phyloP scores from a whole-genome alignment of 108 stramenopile genomes.

The Fragilariopsis cylindrus region DNA sequence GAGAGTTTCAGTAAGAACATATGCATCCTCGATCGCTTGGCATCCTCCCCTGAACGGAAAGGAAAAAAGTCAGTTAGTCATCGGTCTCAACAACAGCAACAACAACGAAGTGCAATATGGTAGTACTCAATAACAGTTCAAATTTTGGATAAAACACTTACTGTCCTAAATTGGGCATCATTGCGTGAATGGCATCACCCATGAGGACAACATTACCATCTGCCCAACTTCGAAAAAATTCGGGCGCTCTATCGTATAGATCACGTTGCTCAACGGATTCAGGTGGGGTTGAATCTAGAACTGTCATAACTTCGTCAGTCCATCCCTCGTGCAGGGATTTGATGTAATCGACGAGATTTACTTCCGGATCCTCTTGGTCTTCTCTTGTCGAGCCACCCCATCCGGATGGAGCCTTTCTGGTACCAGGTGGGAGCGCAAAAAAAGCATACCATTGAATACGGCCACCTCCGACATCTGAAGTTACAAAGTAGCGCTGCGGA shows the following conservation, averaged over 20 bases:
- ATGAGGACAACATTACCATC: conserved; percentile 92
- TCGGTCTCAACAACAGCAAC: too few species aligned
- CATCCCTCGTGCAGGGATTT: conserved; percentile 91
- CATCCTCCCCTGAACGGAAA: conserved; percentile 73
- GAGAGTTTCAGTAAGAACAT: conserved; percentile 86
- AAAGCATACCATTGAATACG: conserved; percentile 99
- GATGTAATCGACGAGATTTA: conserved; percentile 91
- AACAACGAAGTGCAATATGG: too few species aligned
- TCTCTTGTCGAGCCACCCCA: conserved; percentile 78
- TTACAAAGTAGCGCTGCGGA: conserved; percentile 96
- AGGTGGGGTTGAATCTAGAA: conserved; percentile 90
- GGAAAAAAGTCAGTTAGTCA: not conserved
- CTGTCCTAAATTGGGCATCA: conserved; percentile 98
- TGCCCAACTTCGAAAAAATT: conserved; percentile 90
- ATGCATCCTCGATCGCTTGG: conserved; percentile 97
- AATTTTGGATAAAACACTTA: not conserved
- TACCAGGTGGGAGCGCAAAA: conserved; percentile 95
- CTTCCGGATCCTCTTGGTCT: conserved; percentile 71
- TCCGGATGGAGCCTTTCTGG: conserved; percentile 86
- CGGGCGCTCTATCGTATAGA: conserved; percentile 92
- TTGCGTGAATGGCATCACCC: conserved; percentile 91
- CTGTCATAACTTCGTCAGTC: conserved; percentile 90
- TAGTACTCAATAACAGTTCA: not conserved
- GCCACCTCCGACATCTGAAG: conserved; percentile 93
- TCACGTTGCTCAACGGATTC: conserved; percentile 96